Percentiles rank a stretch among this genome's conserved stretches.
phyloP scores from a whole-genome alignment of 352 stramenopile genomes.

The Globisporangium middletonii region DNA sequence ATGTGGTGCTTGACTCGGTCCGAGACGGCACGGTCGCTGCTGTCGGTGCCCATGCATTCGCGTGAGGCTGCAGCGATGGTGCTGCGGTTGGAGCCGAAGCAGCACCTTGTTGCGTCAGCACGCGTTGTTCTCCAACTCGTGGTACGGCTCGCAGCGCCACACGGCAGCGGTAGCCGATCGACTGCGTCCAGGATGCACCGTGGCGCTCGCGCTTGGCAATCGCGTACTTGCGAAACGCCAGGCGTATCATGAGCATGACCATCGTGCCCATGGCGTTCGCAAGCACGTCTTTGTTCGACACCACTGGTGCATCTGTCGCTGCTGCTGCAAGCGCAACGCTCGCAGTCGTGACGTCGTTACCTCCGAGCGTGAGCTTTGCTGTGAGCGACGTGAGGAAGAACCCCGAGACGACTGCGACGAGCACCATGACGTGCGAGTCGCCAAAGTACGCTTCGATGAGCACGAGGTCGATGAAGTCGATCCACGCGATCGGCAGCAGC shows the following conservation, averaged over 20 bases:
- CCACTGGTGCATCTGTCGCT: background rate
- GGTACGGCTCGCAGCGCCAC: background rate
- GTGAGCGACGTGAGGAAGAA: background rate
- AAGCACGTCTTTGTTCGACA: background rate
- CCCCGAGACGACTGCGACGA: background rate
- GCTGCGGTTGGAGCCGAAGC: background rate
- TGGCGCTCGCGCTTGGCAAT: constrained; percentile 2
- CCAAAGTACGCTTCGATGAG: constrained; percentile 7
- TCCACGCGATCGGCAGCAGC: constrained; percentile 3
- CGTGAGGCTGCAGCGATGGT: background rate
- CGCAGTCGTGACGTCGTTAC: too few species aligned
- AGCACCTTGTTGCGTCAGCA: background rate
- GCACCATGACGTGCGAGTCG: background rate
- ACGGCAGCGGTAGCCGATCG: constrained; percentile 4
- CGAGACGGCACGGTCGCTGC: background rate
- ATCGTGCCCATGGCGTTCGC: constrained; percentile 6
- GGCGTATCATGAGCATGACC: background rate
- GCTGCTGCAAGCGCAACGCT: background rate
- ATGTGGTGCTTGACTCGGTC: background rate
- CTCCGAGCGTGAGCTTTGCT: background rate
- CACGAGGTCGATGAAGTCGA: constrained; percentile 4
- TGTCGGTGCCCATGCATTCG: background rate
- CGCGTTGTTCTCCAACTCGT: background rate
- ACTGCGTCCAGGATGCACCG: constrained; percentile 2
- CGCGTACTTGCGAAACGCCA: constrained; percentile 4